These are phyloP conservation scores for Colletotrichum lupini DNA, from an alignment of 2,329 filamentous ascomycete species.

Conservation along the genomic window DNA sequence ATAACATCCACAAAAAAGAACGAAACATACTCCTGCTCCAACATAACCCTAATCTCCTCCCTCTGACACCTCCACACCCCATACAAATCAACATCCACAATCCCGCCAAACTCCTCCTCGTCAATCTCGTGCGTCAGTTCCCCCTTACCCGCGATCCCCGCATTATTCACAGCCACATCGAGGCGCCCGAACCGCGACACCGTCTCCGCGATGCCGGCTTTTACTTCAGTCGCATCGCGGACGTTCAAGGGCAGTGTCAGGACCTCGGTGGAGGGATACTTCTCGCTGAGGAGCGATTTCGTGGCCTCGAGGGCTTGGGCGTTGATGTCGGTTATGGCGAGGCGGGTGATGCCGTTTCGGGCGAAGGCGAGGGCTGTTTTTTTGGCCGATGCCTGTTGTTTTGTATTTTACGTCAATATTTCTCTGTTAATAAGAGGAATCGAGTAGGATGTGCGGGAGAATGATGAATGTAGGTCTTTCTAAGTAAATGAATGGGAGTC, in stretches of 20 bases:
- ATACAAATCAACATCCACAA: constrained; percentile 64
- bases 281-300: constrained; percentile 45
- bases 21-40: constrained; percentile 58
- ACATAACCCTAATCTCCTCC: constrained; percentile 62
- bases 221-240: constrained; percentile 52
- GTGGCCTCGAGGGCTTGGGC: constrained; percentile 44
- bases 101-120: constrained; percentile 59
- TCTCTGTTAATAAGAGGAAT: no score
- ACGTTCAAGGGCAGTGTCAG: constrained; percentile 58
- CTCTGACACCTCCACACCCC: constrained; percentile 68
- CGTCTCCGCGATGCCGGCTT: constrained; percentile 52
- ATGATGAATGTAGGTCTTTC: background rate
- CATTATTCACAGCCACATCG: constrained; percentile 67
- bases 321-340: constrained; percentile 60
- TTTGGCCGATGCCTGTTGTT: constrained; percentile 58
- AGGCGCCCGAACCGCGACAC: constrained; percentile 61
- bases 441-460: no score
- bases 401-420: background rate
- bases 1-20: no score
- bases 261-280: constrained; percentile 53
- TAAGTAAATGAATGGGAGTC: background rate
- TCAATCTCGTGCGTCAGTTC: constrained; percentile 56
- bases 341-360: constrained; percentile 56
- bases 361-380: constrained; percentile 59
- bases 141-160: constrained; percentile 58